Evolutionary conservation across 2,329 filamentous ascomycete species (phyloP).

Genomic region (Parastagonospora nodorum): DNA sequence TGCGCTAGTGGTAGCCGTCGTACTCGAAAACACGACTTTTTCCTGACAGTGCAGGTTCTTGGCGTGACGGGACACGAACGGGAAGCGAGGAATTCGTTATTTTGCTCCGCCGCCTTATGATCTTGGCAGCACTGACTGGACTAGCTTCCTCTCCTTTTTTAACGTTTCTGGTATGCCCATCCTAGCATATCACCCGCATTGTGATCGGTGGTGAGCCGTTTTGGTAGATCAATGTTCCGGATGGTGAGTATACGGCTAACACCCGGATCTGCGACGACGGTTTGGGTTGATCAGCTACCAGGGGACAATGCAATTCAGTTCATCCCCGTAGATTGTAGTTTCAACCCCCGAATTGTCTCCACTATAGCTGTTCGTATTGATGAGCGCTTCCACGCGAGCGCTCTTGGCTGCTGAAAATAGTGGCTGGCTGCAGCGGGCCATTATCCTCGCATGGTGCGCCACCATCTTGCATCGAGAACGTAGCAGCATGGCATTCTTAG

Average conservation of each 20-base stretch:
- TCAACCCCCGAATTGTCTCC: slow-evolving; percentile 11
- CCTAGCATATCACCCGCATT: neutral
- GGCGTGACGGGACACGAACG: neutral
- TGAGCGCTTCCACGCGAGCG: slow-evolving; percentile 14
- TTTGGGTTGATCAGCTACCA: no score
- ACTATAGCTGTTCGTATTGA: slow-evolving; percentile 18
- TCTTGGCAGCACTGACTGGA: neutral
- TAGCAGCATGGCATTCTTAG: slow-evolving; percentile 6
- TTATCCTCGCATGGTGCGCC: slow-evolving; percentile 22
- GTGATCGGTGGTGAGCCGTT: neutral
- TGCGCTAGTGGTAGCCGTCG: no score
- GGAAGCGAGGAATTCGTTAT: neutral
- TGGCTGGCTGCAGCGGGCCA: slow-evolving; percentile 18
- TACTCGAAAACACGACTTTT: no score
- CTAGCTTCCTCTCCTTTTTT: neutral
- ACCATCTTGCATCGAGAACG: slow-evolving; percentile 16
- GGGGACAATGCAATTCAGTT: neutral
- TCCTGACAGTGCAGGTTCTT: no score
- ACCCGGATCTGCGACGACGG: no score
- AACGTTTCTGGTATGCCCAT: neutral
- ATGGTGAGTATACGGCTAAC: no score
- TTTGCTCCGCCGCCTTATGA: neutral
- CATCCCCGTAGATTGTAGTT: neutral
- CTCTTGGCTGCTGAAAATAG: slow-evolving; percentile 27
- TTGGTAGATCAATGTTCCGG: neutral